Evolutionary conservation across 1,139 yeast species (phyloP), one percentile per base, ranked within the genome.

Genomic region (Geotrichum carabidarum): DNA sequence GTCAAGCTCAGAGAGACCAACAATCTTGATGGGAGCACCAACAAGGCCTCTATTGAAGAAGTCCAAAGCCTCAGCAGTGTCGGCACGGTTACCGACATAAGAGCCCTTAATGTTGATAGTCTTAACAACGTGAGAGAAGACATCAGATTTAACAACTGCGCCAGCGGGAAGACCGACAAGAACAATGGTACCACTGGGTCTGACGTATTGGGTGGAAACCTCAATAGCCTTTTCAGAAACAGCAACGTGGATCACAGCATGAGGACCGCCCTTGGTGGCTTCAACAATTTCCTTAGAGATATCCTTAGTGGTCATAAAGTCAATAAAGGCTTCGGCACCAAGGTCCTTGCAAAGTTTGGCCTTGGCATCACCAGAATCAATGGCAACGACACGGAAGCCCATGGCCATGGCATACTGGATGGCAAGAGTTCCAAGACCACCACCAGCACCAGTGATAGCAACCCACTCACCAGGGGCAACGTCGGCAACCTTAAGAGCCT

Each of bases 381-480:
- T 84, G 63, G 82, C 93, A 54, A 85, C 60, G 56, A 84, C 89
- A 69, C 90, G 78, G 72, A 75, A 78, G 62, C 94, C 94, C 88
- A 86, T 83, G 58, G 90, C 91, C 70, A 76, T 80, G 58, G 91
- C 94, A 73, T 83, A 85, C 72, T 86, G 93, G 64, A 86, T 77
- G 57, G 90, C 91, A 59, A 86, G 74, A 49, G 90, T 79, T 59
- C 94, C 94, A 65, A 86, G 78, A 65, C 94, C 94, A 71, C 94
- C 91, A 67, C 83, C 88, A 55, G 91, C 91, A 72, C 94, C 94
- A 59, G 88, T 81, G 64, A 86, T 75, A 62, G 85, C 84, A 58
- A 85, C 87, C 88, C 89, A 84, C 65, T 86, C 81, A 66, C 93
- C 94, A 50, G 91, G 81, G 53, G 63, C 66, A 62, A 83, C 75